Percentiles rank a stretch among this genome's conserved stretches.
These are phyloP conservation scores for Diaporthe sp. DNA, from an alignment of 2,329 filamentous ascomycete species.

Conservation along the genomic window DNA sequence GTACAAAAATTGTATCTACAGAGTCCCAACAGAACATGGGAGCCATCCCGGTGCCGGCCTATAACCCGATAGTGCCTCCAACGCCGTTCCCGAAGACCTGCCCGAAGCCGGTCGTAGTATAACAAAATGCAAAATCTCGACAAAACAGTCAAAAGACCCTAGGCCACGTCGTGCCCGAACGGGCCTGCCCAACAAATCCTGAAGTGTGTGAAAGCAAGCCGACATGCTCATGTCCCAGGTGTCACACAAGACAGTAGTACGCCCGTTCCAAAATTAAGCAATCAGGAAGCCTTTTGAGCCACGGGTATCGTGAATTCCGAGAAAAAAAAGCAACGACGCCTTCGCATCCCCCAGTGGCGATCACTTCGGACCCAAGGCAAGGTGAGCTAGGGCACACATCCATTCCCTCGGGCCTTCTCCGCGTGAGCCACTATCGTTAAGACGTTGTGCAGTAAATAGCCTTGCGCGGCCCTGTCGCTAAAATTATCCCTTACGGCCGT, in stretches of 20 bases:
- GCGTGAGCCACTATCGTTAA: slow-evolving; percentile 1
- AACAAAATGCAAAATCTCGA: slow-evolving; percentile 27
- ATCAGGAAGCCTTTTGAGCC: slow-evolving; percentile 30
- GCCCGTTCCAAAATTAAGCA: slow-evolving; percentile 21
- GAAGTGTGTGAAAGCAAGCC: slow-evolving; percentile 7
- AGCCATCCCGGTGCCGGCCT: slow-evolving; percentile 14
- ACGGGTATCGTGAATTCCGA: slow-evolving; percentile 41
- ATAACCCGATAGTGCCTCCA: slow-evolving; percentile 20
- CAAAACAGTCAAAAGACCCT: not conserved
- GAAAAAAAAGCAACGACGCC: slow-evolving; percentile 29
- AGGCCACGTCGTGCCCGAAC: not conserved
- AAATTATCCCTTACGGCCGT: not conserved
- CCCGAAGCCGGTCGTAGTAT: slow-evolving; percentile 9
- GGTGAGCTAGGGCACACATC: not conserved
- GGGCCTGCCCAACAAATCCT: slow-evolving; percentile 9
- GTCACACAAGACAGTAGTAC: slow-evolving; percentile 4
- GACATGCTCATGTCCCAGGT: slow-evolving; percentile 9
- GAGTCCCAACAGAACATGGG: slow-evolving; percentile 22
- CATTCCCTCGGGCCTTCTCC: not conserved
- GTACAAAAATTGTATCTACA: slow-evolving; percentile 35
- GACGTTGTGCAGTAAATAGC: not conserved
- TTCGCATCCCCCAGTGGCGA: slow-evolving; percentile 2
- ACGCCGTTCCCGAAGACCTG: slow-evolving; percentile 21
- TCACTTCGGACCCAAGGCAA: not conserved
- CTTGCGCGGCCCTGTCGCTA: not conserved